Base-by-base conservation (phyloP, 352 stramenopile species). In the Pythium oligandrum region DNA sequence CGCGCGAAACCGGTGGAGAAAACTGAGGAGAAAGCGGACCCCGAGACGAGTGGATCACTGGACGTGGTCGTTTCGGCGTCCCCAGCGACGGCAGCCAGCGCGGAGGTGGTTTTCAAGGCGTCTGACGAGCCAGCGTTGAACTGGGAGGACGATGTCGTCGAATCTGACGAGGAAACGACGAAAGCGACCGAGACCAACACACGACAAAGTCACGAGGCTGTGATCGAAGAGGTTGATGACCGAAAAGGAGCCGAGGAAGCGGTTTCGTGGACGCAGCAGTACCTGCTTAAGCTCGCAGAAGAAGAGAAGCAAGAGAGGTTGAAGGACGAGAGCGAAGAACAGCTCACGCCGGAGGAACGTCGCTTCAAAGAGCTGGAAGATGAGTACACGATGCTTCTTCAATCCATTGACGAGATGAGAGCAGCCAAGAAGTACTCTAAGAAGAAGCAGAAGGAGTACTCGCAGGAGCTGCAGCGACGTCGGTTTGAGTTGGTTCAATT, bases 221-320 rank as follows among this genome's bases (percentile, higher is more conserved):
- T 32, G 2, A 70, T 33, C 0, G 47, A 71, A 11, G 55, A 64
- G 4, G 47, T 44, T 11, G 17, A 26, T 26, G 17, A 26, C 17
- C 17, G 17, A 26, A 26, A 26, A 26, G 17, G 17, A 26, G 17
- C 17, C 17, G 40, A 65, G 26, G 57, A 57, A n/a, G 78, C 77
- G 42, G 64, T 85, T 49, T 78, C 78, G 35, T 93, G 82, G 82
- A 93, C 82, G 12, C 74, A 88, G 61, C 71, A 75, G 46, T 93
- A 93, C 59, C 48, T 93, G 47, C 53, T 77, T 57, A 68, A 75
- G 40, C 78, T 89, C 54, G 76, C 72, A 6, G 53, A 59, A 1
- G 58, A 63, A 37, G 60, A 63, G 44, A 58, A 63, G 33, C 63
- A 64, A 26, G 75, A 82, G 44, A 64, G 77, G 34, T 68, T 87